phyloP scores from a whole-genome alignment of 2,329 filamentous ascomycete species.

The Colletotrichum nymphaeae region DNA sequence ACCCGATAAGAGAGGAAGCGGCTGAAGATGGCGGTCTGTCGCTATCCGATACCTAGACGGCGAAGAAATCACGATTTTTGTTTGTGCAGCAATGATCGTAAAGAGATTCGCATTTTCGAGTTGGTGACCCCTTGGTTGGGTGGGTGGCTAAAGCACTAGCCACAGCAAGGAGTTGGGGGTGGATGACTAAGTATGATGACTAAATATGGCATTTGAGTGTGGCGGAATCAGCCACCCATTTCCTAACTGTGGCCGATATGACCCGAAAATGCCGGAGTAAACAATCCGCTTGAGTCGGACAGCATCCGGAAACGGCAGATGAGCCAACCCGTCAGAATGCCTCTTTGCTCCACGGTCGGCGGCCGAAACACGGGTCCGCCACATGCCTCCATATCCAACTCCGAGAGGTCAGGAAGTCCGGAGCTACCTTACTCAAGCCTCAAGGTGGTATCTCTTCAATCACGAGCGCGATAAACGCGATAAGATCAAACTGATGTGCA shows the following conservation, averaged over 20 bases:
- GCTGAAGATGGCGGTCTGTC: not conserved
- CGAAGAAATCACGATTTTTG: not conserved
- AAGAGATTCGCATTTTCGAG: not conserved
- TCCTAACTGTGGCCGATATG: not conserved
- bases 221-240: not conserved
- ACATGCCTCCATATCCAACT: slow-evolving; percentile 1
- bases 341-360: not conserved
- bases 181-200: too few species aligned
- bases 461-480: not conserved
- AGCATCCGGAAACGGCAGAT: not conserved
- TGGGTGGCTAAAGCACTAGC: not conserved
- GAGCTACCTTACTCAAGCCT: not conserved
- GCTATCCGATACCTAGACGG: not conserved
- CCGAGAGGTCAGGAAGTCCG: slow-evolving; percentile 16
- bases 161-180: not conserved
- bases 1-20: too few species aligned
- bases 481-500: not conserved
- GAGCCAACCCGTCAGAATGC: not conserved
- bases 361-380: not conserved
- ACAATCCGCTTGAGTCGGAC: not conserved
- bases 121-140: too few species aligned
- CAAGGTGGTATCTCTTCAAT: too few species aligned
- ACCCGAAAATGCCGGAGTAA: not conserved
- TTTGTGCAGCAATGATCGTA: not conserved
- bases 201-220: not conserved